Percentiles rank a stretch among this genome's conserved stretches.
These are phyloP conservation scores for Backusella morwellensis DNA, from an alignment of 192 early-diverging fungal species.

Conservation along the genomic window DNA sequence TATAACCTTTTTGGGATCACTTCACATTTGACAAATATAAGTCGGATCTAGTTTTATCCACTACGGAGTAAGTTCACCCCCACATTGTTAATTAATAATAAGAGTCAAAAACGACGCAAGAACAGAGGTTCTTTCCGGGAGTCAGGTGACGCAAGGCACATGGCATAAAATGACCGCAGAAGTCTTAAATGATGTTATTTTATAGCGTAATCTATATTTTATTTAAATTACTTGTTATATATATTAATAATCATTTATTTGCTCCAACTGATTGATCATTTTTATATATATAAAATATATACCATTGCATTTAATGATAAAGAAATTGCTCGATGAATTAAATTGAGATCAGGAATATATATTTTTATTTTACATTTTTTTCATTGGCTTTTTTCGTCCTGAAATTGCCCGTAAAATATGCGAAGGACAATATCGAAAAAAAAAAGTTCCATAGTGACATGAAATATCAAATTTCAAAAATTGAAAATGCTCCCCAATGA, in stretches of 20 bases:
- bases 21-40: background rate
- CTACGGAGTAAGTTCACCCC: background rate
- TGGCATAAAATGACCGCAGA: background rate
- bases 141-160: background rate
- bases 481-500: no score
- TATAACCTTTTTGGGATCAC: background rate
- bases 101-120: background rate
- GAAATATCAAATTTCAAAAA: no score
- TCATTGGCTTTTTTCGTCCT: background rate
- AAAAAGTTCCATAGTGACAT: no score
- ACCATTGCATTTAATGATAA: no score
- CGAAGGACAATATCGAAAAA: background rate
- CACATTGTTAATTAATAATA: background rate
- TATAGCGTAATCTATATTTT: background rate
- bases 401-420: background rate
- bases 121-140: background rate
- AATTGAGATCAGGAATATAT: background rate
- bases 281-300: background rate
- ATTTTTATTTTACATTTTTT: background rate
- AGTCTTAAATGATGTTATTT: conserved; percentile 5
- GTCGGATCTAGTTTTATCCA: background rate
- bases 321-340: background rate
- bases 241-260: background rate
- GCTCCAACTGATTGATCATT: background rate
- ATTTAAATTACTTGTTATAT: background rate